Percentiles rank a stretch among this genome's conserved stretches.
Evolutionary conservation across 2,329 filamentous ascomycete genomes (phyloP).

Genomic region (Lojkania enalia): DNA sequence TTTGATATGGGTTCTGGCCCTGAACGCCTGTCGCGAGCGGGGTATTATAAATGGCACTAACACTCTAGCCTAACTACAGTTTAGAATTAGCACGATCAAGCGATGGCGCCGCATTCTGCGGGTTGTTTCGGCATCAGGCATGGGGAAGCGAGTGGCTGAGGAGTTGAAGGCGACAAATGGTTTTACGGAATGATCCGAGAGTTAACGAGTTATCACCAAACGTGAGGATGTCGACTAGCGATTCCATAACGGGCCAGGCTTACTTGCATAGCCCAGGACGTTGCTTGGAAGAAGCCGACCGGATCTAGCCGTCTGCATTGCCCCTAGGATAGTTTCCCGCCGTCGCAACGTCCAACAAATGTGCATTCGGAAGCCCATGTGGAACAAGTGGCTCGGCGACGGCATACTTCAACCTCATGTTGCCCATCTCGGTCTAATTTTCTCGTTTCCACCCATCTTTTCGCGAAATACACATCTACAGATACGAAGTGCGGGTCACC

Average conservation of each 20-base stretch:
- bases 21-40: not conserved
- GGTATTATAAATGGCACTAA: not conserved
- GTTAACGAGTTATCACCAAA: not conserved
- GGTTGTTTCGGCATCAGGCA: not conserved
- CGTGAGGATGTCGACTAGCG: too few relatives aligned
- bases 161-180: not conserved
- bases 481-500: not conserved
- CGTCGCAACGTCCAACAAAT: too few relatives aligned
- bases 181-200: not conserved
- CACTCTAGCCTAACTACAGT: not conserved
- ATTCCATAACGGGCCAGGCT: too few relatives aligned
- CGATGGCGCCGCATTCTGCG: not conserved
- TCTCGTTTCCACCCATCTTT: too few relatives aligned
- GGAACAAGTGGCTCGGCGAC: too few relatives aligned
- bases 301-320: not conserved
- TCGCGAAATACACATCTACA: too few relatives aligned
- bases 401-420: too few relatives aligned
- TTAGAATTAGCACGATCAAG: too few relatives aligned
- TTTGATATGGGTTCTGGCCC: not conserved
- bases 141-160: not conserved
- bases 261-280: too few relatives aligned
- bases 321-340: not conserved
- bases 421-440: too few relatives aligned
- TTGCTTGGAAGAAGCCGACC: not conserved
- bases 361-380: too few relatives aligned